Evolutionary conservation across 2,329 filamentous ascomycete species (phyloP), one percentile per base, ranked within the genome.

Genomic region (Verticillium longisporum): DNA sequence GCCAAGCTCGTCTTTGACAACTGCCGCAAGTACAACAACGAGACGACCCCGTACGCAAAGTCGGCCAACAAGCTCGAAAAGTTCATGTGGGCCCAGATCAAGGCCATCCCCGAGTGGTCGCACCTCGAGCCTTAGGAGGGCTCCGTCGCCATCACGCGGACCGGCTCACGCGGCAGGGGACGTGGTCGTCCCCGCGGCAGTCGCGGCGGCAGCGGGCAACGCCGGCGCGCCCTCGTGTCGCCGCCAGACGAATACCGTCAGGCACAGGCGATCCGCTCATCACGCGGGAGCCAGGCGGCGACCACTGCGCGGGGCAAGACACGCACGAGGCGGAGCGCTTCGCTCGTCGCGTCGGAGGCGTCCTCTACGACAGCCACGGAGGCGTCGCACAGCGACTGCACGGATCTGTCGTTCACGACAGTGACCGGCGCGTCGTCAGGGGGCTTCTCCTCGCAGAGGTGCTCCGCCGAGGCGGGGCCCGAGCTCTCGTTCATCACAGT

Each of bases 11-110:
- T 99, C 66, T 97, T 96, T 70, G 87, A 93, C 73, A 99, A 99
- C 74, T 99, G 95, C 74, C 88, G 93, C 66, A 89, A 90, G 71
- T 99, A 98, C 80, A 99, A 99, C 72, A 96, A 94, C 68, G 94
- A 97, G 77, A 96, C 81, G 54, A 99, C 94, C 0, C 89, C 92
- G 0, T 99, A 99, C 73, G 92, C 92, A 26, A 99, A 99, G 78
- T 92, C 89, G 61, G 95, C 95, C 50, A 96, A 92, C 72, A 95
- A 95, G 72, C 80, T 99, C 53, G 95, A 88, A 71, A 96, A 95
- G 75, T 96, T 88, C 72, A 96, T 98, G 93, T 97, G 92, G 91
- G 83, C 88, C 73, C 91, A 94, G 76, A 92, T 97, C 74, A 89
- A 90, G 72, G 89, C 90, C 67, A 91, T 97, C 59, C 94, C 94